Base-by-base conservation (phyloP, 1,284 basidiomycete species). In the Phaffia rhodozyma region DNA sequence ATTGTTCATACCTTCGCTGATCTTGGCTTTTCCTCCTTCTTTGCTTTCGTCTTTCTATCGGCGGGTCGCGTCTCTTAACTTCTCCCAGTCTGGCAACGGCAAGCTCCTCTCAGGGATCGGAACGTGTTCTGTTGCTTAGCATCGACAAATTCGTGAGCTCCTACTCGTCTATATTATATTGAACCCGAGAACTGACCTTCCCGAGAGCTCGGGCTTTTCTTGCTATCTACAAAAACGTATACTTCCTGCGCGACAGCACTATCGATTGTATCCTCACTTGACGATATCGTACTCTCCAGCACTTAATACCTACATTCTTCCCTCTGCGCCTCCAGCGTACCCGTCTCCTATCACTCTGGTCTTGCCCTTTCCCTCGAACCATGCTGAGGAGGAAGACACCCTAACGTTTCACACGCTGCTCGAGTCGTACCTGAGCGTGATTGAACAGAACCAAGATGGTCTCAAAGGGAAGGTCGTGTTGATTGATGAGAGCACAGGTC, bases 401-500 rank as follows among this genome's bases (percentile, higher is more conserved):
- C 18, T 52, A 29, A 60, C 63, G 11, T 27, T 64, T 29, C 53
- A 32, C 53, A 29, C 53, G 4, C 58, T 64, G 1, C 58, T 64
- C 56, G 11, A 29, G 3, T 25, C 23, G 20, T 56, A 55, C 32
- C 63, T 64, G 32, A 50, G 43, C 11, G n/a, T 64, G 5, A 18
- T 53, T 13, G 58, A 54, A 29, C 63, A 60, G 32, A 56, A 60
- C 53, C 63, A 58, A 3, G 25, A 32, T 7, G 51, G 18, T 5
- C 50, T 64, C 11, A 20, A 34, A 7, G 53, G 53, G 25, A 65
- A 65, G 27, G 20, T 90, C 43, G 82, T 90, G 11, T 80, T 89
- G 62, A 79, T 89, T 67, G 84, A 91, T 72, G 82, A 89, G 71
- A 79, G 83, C 52, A 84, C 81, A 61, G 87, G 87, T 2, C 82